phyloP scores from a whole-genome alignment of 2,329 filamentous ascomycete genomes.

The Blumeriella jaapii region DNA sequence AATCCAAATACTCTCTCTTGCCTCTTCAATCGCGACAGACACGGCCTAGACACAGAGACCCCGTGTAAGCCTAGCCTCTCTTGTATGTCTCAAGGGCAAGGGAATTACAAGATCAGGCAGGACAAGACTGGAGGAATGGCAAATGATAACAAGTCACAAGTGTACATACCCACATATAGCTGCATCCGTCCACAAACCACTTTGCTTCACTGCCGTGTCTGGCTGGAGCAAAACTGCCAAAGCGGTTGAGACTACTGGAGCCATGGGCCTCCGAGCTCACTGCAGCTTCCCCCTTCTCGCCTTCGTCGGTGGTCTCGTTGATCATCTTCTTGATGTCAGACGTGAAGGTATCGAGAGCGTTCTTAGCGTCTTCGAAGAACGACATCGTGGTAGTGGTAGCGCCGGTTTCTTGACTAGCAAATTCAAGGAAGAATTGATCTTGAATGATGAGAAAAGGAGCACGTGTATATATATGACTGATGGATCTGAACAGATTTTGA shows the following conservation, averaged over 20 bases:
- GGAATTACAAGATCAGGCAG: too few species aligned
- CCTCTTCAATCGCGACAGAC: conserved; percentile 65
- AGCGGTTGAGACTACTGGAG: conserved; percentile 40
- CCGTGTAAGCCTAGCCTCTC: too few species aligned
- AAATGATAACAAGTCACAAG: too few species aligned
- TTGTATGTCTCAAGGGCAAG: too few species aligned
- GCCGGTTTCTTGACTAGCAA: too few species aligned
- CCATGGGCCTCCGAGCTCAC: conserved; percentile 32
- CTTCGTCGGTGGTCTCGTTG: conserved; percentile 27
- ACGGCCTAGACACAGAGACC: too few species aligned
- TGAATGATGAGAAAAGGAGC: too few species aligned
- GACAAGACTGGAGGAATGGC: too few species aligned
- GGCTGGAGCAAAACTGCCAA: conserved; percentile 60
- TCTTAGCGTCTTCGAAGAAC: conserved; percentile 4
- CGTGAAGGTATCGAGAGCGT: conserved; percentile 12
- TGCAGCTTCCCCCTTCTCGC: conserved; percentile 31
- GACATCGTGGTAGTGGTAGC: conserved; percentile 6
- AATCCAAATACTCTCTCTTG: conserved; percentile 66
- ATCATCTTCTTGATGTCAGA: conserved; percentile 14
- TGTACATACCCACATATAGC: conserved; percentile 83
- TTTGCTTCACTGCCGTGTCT: conserved; percentile 63
- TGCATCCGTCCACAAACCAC: conserved; percentile 79
- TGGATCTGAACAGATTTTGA: too few species aligned
- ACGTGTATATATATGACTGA: too few species aligned
- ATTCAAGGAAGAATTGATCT: too few species aligned